phyloP scores from a whole-genome alignment of 2,329 filamentous ascomycete species.

The Monosporascus sp. region DNA sequence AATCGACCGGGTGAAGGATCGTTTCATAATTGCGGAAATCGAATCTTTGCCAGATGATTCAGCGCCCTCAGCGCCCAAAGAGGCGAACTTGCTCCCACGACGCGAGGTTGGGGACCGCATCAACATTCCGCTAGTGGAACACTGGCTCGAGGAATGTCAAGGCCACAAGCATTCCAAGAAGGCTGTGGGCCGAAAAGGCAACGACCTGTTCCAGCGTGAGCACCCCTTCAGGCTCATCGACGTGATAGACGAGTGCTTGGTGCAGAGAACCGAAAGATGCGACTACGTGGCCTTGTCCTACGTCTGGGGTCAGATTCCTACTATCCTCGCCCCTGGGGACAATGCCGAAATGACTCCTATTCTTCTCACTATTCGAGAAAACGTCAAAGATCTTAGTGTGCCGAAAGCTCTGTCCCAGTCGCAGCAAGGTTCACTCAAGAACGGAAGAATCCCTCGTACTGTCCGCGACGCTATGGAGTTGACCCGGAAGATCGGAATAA shows the following conservation, averaged over 20 bases:
- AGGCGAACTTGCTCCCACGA: not conserved
- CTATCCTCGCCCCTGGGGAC: not conserved
- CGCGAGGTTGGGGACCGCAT: not conserved
- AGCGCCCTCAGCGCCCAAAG: not conserved
- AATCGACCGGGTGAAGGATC: not conserved
- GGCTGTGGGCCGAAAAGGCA: not conserved
- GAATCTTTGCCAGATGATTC: not conserved
- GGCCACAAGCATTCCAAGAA: not conserved
- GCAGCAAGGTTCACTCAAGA: not conserved
- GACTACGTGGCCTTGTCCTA: not conserved
- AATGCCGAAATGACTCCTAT: not conserved
- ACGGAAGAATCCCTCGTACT: not conserved
- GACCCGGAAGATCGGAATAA: not conserved
- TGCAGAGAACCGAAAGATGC: not conserved
- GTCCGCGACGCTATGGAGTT: not conserved
- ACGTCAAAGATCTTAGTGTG: not conserved
- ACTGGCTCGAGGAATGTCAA: not conserved
- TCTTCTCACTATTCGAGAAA: not conserved
- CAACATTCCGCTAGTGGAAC: not conserved
- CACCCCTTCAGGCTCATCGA: not conserved
- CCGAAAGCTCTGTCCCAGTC: not conserved
- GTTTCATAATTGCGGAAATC: not conserved
- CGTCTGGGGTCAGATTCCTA: not conserved
- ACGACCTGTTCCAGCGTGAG: not conserved
- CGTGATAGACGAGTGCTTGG: not conserved